Evolutionary conservation across 805 yeast species (phyloP), one percentile per base, ranked within the genome.

Genomic region (Teunomyces kruisii): DNA sequence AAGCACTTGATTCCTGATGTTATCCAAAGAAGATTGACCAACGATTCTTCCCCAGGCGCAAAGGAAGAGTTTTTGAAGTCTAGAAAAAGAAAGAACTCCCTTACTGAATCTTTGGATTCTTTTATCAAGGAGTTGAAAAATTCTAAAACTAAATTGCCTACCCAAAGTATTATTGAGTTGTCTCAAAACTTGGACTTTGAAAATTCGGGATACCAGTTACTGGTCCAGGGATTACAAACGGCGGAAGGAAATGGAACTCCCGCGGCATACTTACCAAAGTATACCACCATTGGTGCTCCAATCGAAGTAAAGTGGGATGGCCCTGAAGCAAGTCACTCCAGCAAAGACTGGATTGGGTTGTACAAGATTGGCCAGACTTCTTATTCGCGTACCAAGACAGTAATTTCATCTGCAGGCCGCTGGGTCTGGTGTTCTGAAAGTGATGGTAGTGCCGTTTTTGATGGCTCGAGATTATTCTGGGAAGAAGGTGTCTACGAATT

Each of bases 321-420:
- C 0, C 84, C 87, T 1, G 36, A 32, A 22, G 66, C 64, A 2
- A 48, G 56, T 17, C 81, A 78, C 50, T 65, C 79, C 13, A 46
- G 64, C 0, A 72, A 69, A 35, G 91, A 86, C 58, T 87, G 96
- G 96, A 75, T 87, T 51, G 95, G 94, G 1, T 62, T 87, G 26
- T 87, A 87, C 64, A 78, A 79, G 43, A 75, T 84, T 8, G 66
- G 78, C 19, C 85, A 78, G 49, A 80, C 87, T 13, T 76, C 81
- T 4, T 68, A 69, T 29, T 77, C 83, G 15, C 72, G 81, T 43
- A 72, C 73, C 33, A 73, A 70, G 22, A 86, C 94, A 0, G 64
- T 74, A 30, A 65, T 81, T n/a, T 70, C 86, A 9, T 83, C 90
- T 8, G 62, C 74, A 31, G 86, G 86, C 9, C 80, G 84, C 50